Evolutionary conservation across 2,329 filamentous ascomycete genomes (phyloP).

Genomic region (Nannizziopsis barbatae): DNA sequence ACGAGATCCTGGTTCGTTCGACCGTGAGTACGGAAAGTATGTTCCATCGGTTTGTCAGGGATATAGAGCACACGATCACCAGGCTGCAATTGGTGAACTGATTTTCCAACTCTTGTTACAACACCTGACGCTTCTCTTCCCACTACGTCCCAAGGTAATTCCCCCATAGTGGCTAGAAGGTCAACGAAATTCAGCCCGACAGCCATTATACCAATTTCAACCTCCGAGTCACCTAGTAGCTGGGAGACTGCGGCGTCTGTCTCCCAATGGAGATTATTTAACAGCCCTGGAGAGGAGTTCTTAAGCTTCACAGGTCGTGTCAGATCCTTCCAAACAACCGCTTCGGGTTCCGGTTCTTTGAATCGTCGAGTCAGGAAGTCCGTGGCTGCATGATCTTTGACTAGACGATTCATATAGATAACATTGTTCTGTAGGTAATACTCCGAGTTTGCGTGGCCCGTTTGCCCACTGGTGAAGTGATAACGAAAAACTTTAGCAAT

Average conservation of each 20-base stretch:
- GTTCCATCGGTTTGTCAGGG: neutral
- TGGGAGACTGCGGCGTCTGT: neutral
- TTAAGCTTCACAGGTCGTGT: conserved; percentile 6
- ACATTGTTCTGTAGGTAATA: conserved; percentile 17
- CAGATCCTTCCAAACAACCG: conserved; percentile 2
- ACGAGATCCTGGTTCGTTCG: conserved; percentile 3
- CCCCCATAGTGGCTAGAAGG: conserved; percentile 15
- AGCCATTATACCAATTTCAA: conserved; percentile 20
- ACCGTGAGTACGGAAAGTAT: conserved; percentile 5
- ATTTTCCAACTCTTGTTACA: conserved; percentile 11
- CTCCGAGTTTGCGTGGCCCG: conserved; percentile 17
- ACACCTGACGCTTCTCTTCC: conserved; percentile 13
- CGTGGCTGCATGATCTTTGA: conserved; percentile 14
- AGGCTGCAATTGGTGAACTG: conserved; percentile 7
- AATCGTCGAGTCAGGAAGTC: conserved; percentile 8
- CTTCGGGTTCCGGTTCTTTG: neutral
- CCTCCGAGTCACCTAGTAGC: conserved; percentile 11
- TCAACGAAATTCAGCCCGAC: conserved; percentile 21
- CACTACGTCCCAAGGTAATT: conserved; percentile 4
- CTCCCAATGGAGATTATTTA: conserved; percentile 9
- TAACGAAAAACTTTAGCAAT: conserved; percentile 18
- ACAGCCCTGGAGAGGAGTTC: conserved; percentile 2
- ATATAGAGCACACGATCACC: conserved; percentile 13
- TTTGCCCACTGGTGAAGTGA: conserved; percentile 8
- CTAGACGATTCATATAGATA: conserved; percentile 19